Conservation (phyloP, 2,329 filamentous ascomycete species). For the Cryphonectria japonica region DNA sequence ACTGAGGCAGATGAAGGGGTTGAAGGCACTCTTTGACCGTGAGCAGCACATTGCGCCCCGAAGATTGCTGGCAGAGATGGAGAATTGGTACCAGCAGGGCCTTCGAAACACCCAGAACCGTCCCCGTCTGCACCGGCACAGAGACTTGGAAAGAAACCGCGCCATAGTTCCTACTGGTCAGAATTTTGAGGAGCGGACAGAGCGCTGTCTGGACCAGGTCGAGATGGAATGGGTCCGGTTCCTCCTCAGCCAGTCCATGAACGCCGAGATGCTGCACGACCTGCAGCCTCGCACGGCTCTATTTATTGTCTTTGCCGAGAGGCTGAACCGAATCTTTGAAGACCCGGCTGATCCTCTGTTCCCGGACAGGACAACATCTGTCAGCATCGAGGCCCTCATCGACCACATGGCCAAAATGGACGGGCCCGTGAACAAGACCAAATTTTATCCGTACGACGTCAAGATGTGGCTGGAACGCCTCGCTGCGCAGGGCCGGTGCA, state of each 20-base stretch:
- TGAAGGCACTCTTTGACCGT: constrained; percentile 34
- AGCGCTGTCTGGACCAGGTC: constrained; percentile 31
- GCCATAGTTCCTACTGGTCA: background rate
- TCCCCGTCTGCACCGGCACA: background rate
- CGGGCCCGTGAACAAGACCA: constrained; percentile 31
- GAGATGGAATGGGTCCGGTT: constrained; percentile 42
- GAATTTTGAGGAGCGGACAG: background rate
- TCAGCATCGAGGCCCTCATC: constrained; percentile 36
- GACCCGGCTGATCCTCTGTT: constrained; percentile 37
- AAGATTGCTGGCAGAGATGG: constrained; percentile 34
- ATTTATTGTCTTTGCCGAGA: constrained; percentile 39
- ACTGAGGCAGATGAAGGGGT: constrained; percentile 35
- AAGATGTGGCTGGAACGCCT: constrained; percentile 39
- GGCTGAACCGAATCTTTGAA: constrained; percentile 40
- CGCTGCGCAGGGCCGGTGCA: constrained; percentile 34
- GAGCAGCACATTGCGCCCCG: constrained; percentile 35
- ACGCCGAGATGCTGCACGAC: constrained; percentile 31
- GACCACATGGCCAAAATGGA: constrained; percentile 35
- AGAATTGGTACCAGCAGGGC: constrained; percentile 23
- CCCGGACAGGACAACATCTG: constrained; percentile 26
- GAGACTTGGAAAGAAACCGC: background rate
- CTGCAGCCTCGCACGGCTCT: constrained; percentile 35
- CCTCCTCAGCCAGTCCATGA: constrained; percentile 37
- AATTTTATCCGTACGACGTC: constrained; percentile 38
- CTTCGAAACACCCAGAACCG: constrained; percentile 17